A percentile compares a stretch with the other conserved stretches of the same genome.
These are phyloP conservation scores for Aspergillus aculeatus DNA, from an alignment of 2,329 filamentous ascomycete species.

Conservation along the genomic window DNA sequence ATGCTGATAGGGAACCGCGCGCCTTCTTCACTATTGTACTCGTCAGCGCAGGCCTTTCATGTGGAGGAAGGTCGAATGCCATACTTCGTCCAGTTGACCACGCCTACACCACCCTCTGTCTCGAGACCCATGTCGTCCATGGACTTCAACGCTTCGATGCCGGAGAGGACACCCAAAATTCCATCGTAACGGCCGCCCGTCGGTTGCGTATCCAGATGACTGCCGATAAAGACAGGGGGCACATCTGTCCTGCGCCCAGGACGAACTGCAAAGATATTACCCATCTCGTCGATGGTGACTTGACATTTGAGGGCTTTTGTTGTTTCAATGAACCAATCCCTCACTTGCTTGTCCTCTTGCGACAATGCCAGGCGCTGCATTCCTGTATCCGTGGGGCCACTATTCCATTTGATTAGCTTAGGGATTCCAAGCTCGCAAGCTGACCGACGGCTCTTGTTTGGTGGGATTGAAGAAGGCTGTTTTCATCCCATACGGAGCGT, in stretches of 20 bases:
- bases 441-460: neutral
- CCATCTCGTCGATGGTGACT: constrained; percentile 70
- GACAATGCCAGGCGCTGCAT: constrained; percentile 74
- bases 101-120: constrained; percentile 69
- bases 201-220: constrained; percentile 66
- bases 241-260: constrained; percentile 59
- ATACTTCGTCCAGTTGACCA: constrained; percentile 59
- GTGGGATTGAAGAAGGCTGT: neutral
- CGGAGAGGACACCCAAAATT: constrained; percentile 71
- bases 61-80: neutral
- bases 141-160: constrained; percentile 68
- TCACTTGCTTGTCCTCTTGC: constrained; percentile 67
- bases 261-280: constrained; percentile 74
- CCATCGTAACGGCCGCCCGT: constrained; percentile 53
- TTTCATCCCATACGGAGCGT: neutral
- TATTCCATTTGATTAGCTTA: constrained; percentile 13
- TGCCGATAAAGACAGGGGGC: constrained; percentile 67
- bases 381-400: constrained; percentile 62
- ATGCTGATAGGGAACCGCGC: constrained; percentile 76
- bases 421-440: neutral
- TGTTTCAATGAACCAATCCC: constrained; percentile 72
- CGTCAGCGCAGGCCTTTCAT: constrained; percentile 12
- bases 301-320: constrained; percentile 64
- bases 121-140: constrained; percentile 66
- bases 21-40: constrained; percentile 65